Evolutionary conservation across 2,329 filamentous ascomycete genomes (phyloP), one percentile per base, ranked within the genome.

Genomic region (Neofusicoccum parvum): DNA sequence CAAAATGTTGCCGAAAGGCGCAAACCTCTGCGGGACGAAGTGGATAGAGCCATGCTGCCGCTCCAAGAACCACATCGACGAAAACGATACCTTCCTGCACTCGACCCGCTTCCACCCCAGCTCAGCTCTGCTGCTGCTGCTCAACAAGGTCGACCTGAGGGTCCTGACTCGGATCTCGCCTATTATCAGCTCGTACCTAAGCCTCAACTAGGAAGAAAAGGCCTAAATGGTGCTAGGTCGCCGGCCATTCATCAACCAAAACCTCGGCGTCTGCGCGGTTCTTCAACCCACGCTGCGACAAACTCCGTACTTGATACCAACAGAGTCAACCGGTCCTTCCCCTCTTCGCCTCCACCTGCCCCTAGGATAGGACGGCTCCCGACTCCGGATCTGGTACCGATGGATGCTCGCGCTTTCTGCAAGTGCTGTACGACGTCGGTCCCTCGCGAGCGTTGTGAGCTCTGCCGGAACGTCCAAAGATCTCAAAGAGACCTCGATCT

Each of bases 351-450:
- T 51, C 77, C 77, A 7, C 69, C 70, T 14, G 74, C 74, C n/a
- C 75, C 77, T 27, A 72, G 69, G 46, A 62, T 73, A 36, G 62
- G 53, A 17, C 70, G 75, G n/a, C 65, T 78, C 43, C 56, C 72
- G 20, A 75, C 76, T 23, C 77, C 76, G 54, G 76, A 78, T 4
- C 58, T 79, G 11, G 65, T 70, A 3, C 71, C 73, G 7, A 27
- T 76, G 11, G 71, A 72, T 2, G 71, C 71, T 17, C 56, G 60
- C 3, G 65, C 68, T 2, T 79, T 79, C 50, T 79, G 77, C 63
- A 65, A 72, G 58, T 79, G 77, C 56, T 74, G 72, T 63, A 46
- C 62, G 1, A 65, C 64, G 23, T 39, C 58, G 17, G 62, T 66
- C 49, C 17, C 67, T 7, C 20, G 67, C 12, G 71, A 67, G 48